Base-by-base conservation (phyloP, 352 stramenopile genomes). In the Thraustotheca clavata region DNA sequence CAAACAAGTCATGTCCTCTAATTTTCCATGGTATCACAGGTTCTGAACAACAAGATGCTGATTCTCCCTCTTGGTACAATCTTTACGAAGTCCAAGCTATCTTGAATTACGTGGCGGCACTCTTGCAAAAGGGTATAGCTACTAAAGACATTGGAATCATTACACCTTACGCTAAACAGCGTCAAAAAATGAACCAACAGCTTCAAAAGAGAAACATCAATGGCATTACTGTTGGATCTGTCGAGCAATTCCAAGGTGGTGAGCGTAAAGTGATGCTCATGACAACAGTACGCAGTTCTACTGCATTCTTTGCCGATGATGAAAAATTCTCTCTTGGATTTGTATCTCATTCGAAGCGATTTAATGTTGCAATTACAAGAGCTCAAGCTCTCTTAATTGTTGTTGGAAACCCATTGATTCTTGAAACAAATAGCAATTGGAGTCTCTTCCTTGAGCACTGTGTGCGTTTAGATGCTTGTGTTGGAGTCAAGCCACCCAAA, bases 311-410 rank as follows among this genome's bases (percentile, higher is more conserved):
- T 34, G 8, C 31, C 41, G 68, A 71, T 47, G 77, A 87, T 67
- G 29, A 63, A 20, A 71, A 65, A 24, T 75, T 80, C 59, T 74
- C 81, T 61, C 62, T 86, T 29, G 76, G 79, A 16, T 84, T 88
- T 67, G 57, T 88, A n/a, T 50, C 39, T 6, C 41, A 82, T 35
- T 59, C 73, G 43, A 85, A 87, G 66, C 43, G 77, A 3, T 90
- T 93, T 67, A 93, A 93, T 69, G 80, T 90, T n/a, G 78, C 81
- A 3, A 59, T 91, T 22, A 91, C 83, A 18, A 65, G 81, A 20
- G 81, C 83, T 14, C 68, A 87, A 50, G 69, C 76, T 20, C 67
- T 93, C 12, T 55, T 87, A 16, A 79, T 93, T 39, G 73, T 91
- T 14, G 79, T 93, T 41, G 80, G 83, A 6, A 86, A 80, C 60